Evolutionary conservation across 139 green algal species (phyloP).

Genomic region (Picochlorum sp.): DNA sequence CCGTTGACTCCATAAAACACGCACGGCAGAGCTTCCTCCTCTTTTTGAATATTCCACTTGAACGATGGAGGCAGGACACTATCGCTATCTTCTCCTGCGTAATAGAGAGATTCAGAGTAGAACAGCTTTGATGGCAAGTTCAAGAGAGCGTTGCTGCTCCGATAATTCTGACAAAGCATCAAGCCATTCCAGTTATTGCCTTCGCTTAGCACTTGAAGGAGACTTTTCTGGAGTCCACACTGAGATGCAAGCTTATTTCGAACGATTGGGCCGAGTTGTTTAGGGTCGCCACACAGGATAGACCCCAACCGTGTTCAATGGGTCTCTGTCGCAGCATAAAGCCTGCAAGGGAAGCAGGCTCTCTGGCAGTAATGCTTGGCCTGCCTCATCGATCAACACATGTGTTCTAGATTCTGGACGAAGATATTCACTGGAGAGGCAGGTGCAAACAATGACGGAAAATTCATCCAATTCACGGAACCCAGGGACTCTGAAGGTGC

Average conservation of each 20-base stretch:
- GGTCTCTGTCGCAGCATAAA: background rate
- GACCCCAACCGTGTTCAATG: conserved; percentile 11
- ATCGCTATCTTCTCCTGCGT: conserved; percentile 21
- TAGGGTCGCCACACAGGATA: conserved; percentile 62
- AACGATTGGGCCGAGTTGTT: conserved; percentile 63
- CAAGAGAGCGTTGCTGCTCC: background rate
- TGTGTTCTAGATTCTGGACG: conserved; percentile 38
- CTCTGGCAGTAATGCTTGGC: conserved; percentile 46
- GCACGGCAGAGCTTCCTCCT: background rate
- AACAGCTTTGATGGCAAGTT: conserved; percentile 37
- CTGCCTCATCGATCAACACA: conserved; percentile 61
- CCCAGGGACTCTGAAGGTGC: conserved; percentile 19
- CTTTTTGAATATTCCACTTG: no score
- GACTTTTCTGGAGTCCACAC: conserved; percentile 41
- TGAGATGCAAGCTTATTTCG: conserved; percentile 24
- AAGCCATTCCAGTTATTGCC: no score
- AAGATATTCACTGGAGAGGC: conserved; percentile 16
- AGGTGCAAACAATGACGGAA: conserved; percentile 38
- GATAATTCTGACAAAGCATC: background rate
- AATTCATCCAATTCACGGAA: background rate
- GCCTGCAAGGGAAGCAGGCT: conserved; percentile 45
- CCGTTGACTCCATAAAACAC: conserved; percentile 59
- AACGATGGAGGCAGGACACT: no score
- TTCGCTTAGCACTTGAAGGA: conserved; percentile 56
- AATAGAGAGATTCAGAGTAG: conserved; percentile 45